Base-by-base conservation (phyloP, 306 rosid genomes). In the Pyrus communis region DNA sequence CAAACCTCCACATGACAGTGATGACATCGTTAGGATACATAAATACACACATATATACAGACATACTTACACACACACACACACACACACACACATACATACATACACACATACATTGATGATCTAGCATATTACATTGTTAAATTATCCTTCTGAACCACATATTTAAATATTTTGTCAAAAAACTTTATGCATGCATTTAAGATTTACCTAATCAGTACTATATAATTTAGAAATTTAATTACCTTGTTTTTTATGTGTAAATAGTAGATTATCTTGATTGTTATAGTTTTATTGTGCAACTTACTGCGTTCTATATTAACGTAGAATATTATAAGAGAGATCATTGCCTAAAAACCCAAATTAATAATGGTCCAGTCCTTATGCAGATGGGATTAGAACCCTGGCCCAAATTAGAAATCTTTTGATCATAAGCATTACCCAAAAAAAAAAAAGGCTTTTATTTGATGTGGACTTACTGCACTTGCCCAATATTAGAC, bases 201-300 rank as follows among this genome's bases (percentile, higher is more conserved):
- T 40, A 9, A 40, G 45, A 40, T 10, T 40, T 40, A 40, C 45
- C 12, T 40, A 40, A 40, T 40, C 12, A 40, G 0, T 40, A 12
- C 45, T 9, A 2, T 2, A 40, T 40, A 40, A 8, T 40, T 40
- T 10, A 40, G 12, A 40, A 9, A 9, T 40, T 40, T 40, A 40
- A 40, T 9, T 40, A 40, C 3, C 45, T 40, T 40, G 12, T 40
- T 9, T 40, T 40, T 2, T 9, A 10, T 2, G 0, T 40, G 3
- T 2, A 40, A 40, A 40, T 9, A 10, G 12, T 40, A 3, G 0
- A 9, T 40, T 49, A 0, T 5, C 0, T 13, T 0, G 0, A 40
- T 49, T 1, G 0, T 2, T 1, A 49, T 14, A 14, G 2, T 49
- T 8, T 0, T 49, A 0, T 17, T 49, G 1, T 49, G 15, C 55